Evolutionary conservation across 768 basidiomycete species (phyloP).

Genomic region (Suillus alpinus): DNA sequence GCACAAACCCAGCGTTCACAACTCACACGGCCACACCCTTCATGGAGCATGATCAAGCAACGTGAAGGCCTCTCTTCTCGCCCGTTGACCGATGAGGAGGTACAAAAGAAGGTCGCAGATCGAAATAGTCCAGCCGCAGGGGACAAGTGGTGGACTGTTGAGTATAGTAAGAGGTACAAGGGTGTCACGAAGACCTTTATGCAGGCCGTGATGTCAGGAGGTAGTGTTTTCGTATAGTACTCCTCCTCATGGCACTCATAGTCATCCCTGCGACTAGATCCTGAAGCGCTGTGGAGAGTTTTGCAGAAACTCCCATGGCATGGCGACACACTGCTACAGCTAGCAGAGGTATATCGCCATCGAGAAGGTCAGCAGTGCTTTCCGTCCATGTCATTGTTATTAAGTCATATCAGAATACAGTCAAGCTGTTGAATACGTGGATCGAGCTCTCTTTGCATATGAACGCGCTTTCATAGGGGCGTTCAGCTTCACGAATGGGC

Average conservation of each 20-base stretch:
- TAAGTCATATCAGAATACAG: conserved; percentile 59
- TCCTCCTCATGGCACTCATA: neutral
- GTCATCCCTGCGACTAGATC: conserved; percentile 45
- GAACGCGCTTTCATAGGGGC: conserved; percentile 86
- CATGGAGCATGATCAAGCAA: conserved; percentile 70
- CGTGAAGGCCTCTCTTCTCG: conserved; percentile 75
- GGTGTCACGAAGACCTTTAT: conserved; percentile 80
- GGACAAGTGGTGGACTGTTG: conserved; percentile 89
- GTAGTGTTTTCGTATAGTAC: conserved; percentile 39
- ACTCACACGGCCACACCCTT: conserved; percentile 71
- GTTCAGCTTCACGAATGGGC: conserved; percentile 81
- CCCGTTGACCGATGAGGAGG: conserved; percentile 53
- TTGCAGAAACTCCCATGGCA: conserved; percentile 86
- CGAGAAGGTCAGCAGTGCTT: conserved; percentile 66
- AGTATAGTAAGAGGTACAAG: conserved; percentile 83
- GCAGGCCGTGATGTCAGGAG: conserved; percentile 75
- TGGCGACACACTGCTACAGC: conserved; percentile 84
- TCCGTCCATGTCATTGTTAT: neutral
- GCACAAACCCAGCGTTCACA: conserved; percentile 54
- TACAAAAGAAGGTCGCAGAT: conserved; percentile 41
- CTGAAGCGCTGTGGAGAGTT: conserved; percentile 73
- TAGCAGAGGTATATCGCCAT: conserved; percentile 82
- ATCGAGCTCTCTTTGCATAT: conserved; percentile 90
- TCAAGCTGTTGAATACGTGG: conserved; percentile 83
- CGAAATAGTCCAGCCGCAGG: conserved; percentile 38